Conservation (phyloP, 805 yeast species). For the Zygosaccharomyces bailii region DNA sequence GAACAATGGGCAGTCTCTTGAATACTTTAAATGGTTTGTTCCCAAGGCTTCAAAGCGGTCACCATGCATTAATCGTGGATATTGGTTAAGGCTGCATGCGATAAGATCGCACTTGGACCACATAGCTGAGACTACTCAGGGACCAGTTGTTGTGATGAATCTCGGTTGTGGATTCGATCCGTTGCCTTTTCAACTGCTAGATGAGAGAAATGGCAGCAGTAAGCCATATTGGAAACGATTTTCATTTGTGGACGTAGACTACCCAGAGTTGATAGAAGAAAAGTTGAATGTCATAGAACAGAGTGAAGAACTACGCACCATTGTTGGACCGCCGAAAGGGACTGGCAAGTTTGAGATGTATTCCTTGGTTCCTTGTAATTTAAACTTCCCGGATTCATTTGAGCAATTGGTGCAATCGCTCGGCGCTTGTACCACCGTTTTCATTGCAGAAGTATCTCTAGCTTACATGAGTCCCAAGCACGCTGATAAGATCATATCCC, state of each 20-base stretch:
- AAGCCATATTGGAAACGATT: conserved; percentile 33
- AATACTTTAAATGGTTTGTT: conserved; percentile 67
- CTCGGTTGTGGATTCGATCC: conserved; percentile 80
- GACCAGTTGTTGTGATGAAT: conserved; percentile 50
- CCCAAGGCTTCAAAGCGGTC: conserved; percentile 56
- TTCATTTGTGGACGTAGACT: conserved; percentile 68
- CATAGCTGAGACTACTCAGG: conserved; percentile 39
- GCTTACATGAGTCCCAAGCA: conserved; percentile 70
- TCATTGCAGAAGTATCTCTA: conserved; percentile 77
- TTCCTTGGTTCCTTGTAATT: conserved; percentile 58
- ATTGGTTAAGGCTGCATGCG: conserved; percentile 76
- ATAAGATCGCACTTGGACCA: conserved; percentile 50
- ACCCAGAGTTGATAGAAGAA: conserved; percentile 59
- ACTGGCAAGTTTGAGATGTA: conserved; percentile 26
- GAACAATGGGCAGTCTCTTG: conserved; percentile 29
- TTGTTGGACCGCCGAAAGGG: conserved; percentile 41
- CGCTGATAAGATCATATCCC: conserved; percentile 59
- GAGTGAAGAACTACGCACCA: conserved; percentile 44
- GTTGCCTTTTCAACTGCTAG: conserved; percentile 50
- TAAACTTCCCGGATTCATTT: conserved; percentile 47
- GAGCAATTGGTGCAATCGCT: conserved; percentile 16
- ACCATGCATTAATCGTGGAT: conserved; percentile 79
- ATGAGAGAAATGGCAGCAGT: conserved; percentile 32
- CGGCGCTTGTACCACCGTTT: conserved; percentile 45
- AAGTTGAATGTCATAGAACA: conserved; percentile 52